Evolutionary conservation across 148 eudicot species (phyloP).

Genomic region (Dysphania ambrosioides): DNA sequence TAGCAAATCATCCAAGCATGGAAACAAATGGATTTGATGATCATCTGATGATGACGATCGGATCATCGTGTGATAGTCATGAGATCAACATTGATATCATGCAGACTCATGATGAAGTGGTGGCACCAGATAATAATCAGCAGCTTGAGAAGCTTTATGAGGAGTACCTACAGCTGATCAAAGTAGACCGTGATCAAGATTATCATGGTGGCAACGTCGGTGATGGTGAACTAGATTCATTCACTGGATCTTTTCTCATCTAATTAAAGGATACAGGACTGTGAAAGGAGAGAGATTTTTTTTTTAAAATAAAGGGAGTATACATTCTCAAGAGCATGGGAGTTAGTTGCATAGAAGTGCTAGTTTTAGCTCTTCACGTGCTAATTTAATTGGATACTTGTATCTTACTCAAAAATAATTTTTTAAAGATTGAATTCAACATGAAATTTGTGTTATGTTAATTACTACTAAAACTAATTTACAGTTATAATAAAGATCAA

Average conservation of each 20-base stretch:
- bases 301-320: too few species aligned
- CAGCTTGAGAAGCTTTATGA: conserved; percentile 51
- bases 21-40: conserved; percentile 24
- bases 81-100: conserved; percentile 3
- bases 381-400: neutral
- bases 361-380: conserved; percentile 3
- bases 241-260: conserved; percentile 36
- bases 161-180: conserved; percentile 50
- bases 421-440: neutral
- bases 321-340: too few species aligned
- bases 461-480: neutral
- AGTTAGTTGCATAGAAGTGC: neutral
- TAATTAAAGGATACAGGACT: neutral
- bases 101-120: conserved; percentile 10
- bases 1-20: conserved; percentile 11
- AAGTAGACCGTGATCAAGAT: conserved; percentile 26
- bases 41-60: conserved; percentile 27
- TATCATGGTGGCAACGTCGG: neutral
- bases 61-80: conserved; percentile 11
- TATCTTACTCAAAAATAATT: neutral
- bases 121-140: conserved; percentile 1
- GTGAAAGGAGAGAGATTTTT: neutral
- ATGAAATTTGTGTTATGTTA: neutral
- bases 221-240: conserved; percentile 31
- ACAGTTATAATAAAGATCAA: too few species aligned